Percentiles rank a stretch among this genome's conserved stretches.
Conservation (phyloP, 2,329 filamentous ascomycete species). For the Ophiosphaerella korrae region DNA sequence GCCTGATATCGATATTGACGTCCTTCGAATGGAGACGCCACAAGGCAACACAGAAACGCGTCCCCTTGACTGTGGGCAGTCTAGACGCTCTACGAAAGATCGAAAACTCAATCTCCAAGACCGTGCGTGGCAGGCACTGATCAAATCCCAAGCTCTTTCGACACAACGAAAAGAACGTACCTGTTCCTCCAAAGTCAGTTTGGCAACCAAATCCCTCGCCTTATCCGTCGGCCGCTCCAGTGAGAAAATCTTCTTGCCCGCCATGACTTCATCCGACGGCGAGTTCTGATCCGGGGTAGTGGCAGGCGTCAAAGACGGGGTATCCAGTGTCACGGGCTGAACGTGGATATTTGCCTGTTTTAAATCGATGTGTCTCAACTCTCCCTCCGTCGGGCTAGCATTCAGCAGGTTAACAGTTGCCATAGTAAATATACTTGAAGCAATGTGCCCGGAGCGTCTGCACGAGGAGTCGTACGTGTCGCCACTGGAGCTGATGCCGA, state of each 20-base stretch:
- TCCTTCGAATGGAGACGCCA: neutral
- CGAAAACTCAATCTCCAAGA: too few relatives aligned
- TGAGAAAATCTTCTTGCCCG: slow-evolving; percentile 41
- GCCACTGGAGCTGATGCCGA: slow-evolving; percentile 22
- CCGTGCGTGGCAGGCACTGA: too few relatives aligned
- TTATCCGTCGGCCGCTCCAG: slow-evolving; percentile 39
- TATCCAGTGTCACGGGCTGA: slow-evolving; percentile 30
- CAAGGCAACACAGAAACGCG: neutral
- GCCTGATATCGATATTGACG: slow-evolving; percentile 1
- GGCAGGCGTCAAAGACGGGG: slow-evolving; percentile 36
- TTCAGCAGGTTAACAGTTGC: slow-evolving; percentile 35
- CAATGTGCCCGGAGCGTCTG: slow-evolving; percentile 29
- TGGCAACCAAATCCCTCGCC: slow-evolving; percentile 42
- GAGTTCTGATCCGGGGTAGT: slow-evolving; percentile 34
- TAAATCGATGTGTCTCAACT: slow-evolving; percentile 33
- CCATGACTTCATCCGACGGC: slow-evolving; percentile 34
- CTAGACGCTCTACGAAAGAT: too few relatives aligned
- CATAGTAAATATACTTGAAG: slow-evolving; percentile 34
- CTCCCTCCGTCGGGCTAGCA: slow-evolving; percentile 32
- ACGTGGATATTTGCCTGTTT: slow-evolving; percentile 41
- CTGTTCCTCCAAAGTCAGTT: slow-evolving; percentile 47
- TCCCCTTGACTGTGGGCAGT: neutral
- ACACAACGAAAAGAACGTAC: slow-evolving; percentile 30
- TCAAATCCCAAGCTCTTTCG: slow-evolving; percentile 8
- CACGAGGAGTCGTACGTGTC: slow-evolving; percentile 34